Conservation (phyloP, 139 green algal species). For the Chlorella sorokiniana region DNA sequence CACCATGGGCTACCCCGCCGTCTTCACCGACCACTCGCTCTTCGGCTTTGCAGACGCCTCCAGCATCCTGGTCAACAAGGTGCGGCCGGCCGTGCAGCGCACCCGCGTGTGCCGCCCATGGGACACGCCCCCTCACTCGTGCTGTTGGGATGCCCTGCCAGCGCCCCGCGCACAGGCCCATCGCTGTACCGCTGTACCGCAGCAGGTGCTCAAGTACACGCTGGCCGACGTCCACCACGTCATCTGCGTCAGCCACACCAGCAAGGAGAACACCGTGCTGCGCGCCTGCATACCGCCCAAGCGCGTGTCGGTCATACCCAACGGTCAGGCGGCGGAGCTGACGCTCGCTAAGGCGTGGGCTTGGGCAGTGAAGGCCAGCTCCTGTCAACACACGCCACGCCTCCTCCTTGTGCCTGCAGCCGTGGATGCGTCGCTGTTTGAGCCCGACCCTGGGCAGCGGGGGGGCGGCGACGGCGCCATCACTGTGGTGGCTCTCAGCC, state of each 20-base stretch:
- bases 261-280: constrained; percentile 97
- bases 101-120: background rate
- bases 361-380: background rate
- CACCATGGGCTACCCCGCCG: constrained; percentile 77
- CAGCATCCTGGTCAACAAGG: constrained; percentile 90
- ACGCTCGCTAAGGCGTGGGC: too few relatives aligned
- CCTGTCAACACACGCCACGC: background rate
- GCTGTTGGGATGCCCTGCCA: background rate
- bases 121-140: background rate
- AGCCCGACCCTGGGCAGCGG: constrained; percentile 43
- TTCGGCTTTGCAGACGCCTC: constrained; percentile 91
- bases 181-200: background rate
- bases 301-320: constrained; percentile 94
- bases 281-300: constrained; percentile 82
- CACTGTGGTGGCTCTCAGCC: constrained; percentile 81
- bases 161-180: background rate
- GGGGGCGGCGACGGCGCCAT: constrained; percentile 19
- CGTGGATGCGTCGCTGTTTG: constrained; percentile 83
- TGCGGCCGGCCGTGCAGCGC: constrained; percentile 23
- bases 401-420: constrained; percentile 49
- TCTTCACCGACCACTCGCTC: constrained; percentile 98
- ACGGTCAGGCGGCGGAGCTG: constrained; percentile 72
- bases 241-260: constrained; percentile 96
- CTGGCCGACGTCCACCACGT: constrained; percentile 76
- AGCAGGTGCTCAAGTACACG: constrained; percentile 73